Evolutionary conservation across 768 basidiomycete species (phyloP).

Genomic region (Russula foetens): DNA sequence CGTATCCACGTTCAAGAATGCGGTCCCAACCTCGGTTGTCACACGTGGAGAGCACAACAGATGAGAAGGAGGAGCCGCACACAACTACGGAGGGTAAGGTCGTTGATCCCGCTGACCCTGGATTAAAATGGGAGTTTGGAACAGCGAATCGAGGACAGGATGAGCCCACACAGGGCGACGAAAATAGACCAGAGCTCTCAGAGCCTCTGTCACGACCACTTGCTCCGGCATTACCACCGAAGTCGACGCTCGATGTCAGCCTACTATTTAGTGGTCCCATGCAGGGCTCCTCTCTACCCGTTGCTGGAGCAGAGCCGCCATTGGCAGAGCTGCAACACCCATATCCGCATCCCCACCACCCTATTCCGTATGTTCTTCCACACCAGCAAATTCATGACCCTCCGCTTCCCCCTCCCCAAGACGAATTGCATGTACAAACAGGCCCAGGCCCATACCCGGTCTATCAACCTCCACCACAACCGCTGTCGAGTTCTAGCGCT

Average conservation of each 20-base stretch:
- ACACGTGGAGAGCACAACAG: neutral
- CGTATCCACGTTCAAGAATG: constrained; percentile 27
- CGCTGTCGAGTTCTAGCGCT: constrained; percentile 18
- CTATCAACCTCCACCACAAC: constrained; percentile 8
- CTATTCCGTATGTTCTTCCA: constrained; percentile 4
- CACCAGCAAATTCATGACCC: constrained; percentile 4
- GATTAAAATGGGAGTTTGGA: constrained; percentile 51
- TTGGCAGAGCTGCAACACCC: constrained; percentile 10
- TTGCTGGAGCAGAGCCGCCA: neutral
- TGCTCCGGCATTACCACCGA: neutral
- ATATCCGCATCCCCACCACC: constrained; percentile 8
- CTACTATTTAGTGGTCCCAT: constrained; percentile 12
- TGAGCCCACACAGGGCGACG: neutral
- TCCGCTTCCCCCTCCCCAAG: constrained; percentile 1
- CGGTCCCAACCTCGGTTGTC: constrained; percentile 22
- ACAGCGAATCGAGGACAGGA: constrained; percentile 28
- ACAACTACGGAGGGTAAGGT: constrained; percentile 20
- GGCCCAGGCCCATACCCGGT: constrained; percentile 14
- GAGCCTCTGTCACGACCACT: neutral
- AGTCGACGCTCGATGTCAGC: constrained; percentile 9
- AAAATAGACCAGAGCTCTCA: neutral
- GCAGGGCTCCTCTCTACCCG: constrained; percentile 1
- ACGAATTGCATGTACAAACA: constrained; percentile 13
- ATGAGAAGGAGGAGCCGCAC: neutral
- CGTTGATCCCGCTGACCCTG: constrained; percentile 29